A percentile compares a stretch with the other conserved stretches of the same genome.
phyloP scores from a whole-genome alignment of 1,284 basidiomycete genomes.

The Moesziomyces sp. region DNA sequence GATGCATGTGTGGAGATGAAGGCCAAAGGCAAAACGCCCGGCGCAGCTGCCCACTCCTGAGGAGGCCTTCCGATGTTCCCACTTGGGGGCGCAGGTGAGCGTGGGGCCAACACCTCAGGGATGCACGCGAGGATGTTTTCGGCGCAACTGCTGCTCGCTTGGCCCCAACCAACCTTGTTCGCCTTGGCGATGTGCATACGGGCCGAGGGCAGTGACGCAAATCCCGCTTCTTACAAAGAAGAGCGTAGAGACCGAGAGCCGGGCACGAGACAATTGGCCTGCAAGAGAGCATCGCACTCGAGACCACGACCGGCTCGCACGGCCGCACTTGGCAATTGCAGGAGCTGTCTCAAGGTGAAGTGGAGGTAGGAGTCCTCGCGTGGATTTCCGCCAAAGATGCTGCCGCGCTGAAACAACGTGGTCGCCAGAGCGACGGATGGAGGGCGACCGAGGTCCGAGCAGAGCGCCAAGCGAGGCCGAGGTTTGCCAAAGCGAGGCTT shows the following conservation, averaged over 20 bases:
- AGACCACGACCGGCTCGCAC: not conserved
- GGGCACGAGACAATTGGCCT: not conserved
- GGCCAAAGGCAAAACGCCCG: not conserved
- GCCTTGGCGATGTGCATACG: not conserved
- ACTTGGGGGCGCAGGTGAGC: not conserved
- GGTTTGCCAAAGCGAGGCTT: slow-evolving; percentile 9
- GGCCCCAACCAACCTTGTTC: not conserved
- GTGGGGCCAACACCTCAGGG: not conserved
- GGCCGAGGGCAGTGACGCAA: not conserved
- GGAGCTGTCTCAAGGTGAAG: too few relatives aligned
- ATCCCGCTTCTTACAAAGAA: not conserved
- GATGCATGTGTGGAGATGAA: not conserved
- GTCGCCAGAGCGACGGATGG: not conserved
- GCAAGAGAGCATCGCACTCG: not conserved
- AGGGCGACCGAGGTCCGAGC: not conserved
- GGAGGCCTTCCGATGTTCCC: not conserved
- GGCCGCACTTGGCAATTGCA: not conserved
- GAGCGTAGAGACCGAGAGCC: not conserved
- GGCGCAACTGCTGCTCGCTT: not conserved
- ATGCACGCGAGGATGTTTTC: not conserved
- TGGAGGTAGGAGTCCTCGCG: too few relatives aligned
- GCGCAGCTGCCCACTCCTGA: not conserved
- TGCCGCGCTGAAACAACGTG: not conserved
- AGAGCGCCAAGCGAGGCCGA: not conserved
- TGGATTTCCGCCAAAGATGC: not conserved